These are phyloP conservation scores for Irpex sp. DNA, from an alignment of 1,284 basidiomycete species.

Conservation along the genomic window DNA sequence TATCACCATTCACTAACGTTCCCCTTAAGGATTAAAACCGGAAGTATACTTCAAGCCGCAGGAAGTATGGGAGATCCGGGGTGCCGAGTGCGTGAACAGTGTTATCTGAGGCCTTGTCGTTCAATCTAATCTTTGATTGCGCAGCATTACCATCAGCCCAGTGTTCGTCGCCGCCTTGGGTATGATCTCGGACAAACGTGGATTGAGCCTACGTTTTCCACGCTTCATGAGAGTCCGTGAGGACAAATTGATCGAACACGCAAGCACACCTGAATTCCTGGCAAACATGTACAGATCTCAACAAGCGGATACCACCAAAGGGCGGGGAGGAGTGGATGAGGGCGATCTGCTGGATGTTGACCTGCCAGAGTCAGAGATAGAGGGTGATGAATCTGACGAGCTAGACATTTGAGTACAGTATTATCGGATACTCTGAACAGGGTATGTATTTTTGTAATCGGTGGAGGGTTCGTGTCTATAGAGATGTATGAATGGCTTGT, in stretches of 20 bases:
- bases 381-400: conserved; percentile 22
- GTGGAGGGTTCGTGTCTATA: not conserved
- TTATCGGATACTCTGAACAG: not conserved
- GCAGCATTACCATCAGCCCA: conserved; percentile 83
- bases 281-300: conserved; percentile 69
- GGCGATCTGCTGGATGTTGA: conserved; percentile 57
- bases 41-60: conserved; percentile 83
- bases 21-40: conserved; percentile 61
- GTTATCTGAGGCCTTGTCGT: not conserved
- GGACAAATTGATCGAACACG: conserved; percentile 79
- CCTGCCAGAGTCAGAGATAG: conserved; percentile 29
- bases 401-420: not conserved
- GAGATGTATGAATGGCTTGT: not conserved
- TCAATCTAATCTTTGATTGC: not conserved
- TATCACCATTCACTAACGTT: not conserved
- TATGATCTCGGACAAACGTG: conserved; percentile 62
- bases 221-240: conserved; percentile 79
- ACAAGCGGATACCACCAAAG: conserved; percentile 37
- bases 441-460: not conserved
- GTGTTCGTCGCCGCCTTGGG: conserved; percentile 82
- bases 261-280: conserved; percentile 74
- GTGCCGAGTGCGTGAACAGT: conserved; percentile 67
- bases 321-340: conserved; percentile 41
- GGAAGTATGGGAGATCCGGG: conserved; percentile 91
- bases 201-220: conserved; percentile 86